A percentile compares a stretch with the other conserved stretches of the same genome.
Conservation (phyloP, 164 flowering plant species). For the Aristolochia fimbriata region DNA sequence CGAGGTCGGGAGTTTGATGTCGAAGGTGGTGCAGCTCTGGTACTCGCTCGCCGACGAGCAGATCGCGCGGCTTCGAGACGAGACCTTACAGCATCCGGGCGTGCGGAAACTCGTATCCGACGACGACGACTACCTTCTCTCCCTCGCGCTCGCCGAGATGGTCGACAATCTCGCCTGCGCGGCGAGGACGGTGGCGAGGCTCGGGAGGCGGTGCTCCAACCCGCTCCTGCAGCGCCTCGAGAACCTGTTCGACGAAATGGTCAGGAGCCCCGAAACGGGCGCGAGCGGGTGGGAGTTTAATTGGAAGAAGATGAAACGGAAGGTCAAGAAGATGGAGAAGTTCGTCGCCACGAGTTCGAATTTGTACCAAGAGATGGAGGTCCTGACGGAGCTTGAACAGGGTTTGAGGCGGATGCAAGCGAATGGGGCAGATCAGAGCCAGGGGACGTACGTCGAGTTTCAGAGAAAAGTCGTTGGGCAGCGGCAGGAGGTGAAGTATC, state of each 20-base stretch:
- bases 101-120: constrained; percentile 76
- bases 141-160: constrained; percentile 50
- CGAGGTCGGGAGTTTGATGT: constrained; percentile 82
- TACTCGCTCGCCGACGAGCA: constrained; percentile 61
- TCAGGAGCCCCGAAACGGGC: constrained; percentile 19
- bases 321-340: constrained; percentile 73
- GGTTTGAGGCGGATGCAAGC: constrained; percentile 52
- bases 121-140: constrained; percentile 47
- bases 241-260: constrained; percentile 38
- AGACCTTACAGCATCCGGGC: constrained; percentile 43
- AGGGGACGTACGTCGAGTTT: constrained; percentile 36
- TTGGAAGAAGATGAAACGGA: constrained; percentile 75
- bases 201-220: constrained; percentile 54
- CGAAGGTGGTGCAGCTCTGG: constrained; percentile 72
- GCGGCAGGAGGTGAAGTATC: constrained; percentile 57
- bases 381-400: constrained; percentile 68
- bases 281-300: constrained; percentile 35
- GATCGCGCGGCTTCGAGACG: constrained; percentile 43
- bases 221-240: constrained; percentile 53
- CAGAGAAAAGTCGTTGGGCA: constrained; percentile 68
- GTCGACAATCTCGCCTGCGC: constrained; percentile 39
- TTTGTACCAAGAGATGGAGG: constrained; percentile 81
- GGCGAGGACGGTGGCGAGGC: constrained; percentile 56
- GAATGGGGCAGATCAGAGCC: constrained; percentile 26
- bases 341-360: constrained; percentile 39